These are phyloP conservation scores for Aspergillus novofumigatus DNA, from an alignment of 2,329 filamentous ascomycete species.

Conservation along the genomic window DNA sequence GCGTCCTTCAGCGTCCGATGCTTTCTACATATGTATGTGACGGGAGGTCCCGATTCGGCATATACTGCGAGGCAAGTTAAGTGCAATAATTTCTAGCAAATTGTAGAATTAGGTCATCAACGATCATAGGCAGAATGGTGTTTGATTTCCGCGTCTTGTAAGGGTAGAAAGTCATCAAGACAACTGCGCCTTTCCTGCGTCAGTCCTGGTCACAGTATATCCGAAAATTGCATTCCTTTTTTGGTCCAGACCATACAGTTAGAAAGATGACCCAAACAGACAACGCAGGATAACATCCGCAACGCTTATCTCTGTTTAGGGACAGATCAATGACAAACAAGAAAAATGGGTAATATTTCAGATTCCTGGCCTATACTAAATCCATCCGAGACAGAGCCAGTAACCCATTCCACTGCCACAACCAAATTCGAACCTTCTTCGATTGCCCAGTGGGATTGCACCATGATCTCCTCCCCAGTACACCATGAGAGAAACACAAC, in stretches of 20 bases:
- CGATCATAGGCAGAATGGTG: not conserved
- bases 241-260: not conserved
- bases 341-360: slow-evolving; percentile 29
- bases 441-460: slow-evolving; percentile 10
- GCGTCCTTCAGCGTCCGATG: not conserved
- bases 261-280: not conserved
- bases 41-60: no score
- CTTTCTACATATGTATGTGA: not conserved
- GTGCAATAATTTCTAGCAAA: not conserved
- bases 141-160: not conserved
- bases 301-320: slow-evolving; percentile 5
- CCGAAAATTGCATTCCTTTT: slow-evolving; percentile 1
- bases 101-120: not conserved
- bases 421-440: slow-evolving; percentile 16
- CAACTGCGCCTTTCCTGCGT: not conserved
- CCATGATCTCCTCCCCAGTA: slow-evolving; percentile 6
- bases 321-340: slow-evolving; percentile 9
- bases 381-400: slow-evolving; percentile 26
- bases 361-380: slow-evolving; percentile 28
- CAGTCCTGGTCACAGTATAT: not conserved
- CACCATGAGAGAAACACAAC: slow-evolving; percentile 5
- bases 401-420: slow-evolving; percentile 22
- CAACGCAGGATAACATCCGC: slow-evolving; percentile 2
- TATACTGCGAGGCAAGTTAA: not conserved
- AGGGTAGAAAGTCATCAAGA: not conserved